Percentiles rank a stretch among this genome's conserved stretches.
Evolutionary conservation across 352 stramenopile species (phyloP).

Genomic region (Globisporangium carolinianum): DNA sequence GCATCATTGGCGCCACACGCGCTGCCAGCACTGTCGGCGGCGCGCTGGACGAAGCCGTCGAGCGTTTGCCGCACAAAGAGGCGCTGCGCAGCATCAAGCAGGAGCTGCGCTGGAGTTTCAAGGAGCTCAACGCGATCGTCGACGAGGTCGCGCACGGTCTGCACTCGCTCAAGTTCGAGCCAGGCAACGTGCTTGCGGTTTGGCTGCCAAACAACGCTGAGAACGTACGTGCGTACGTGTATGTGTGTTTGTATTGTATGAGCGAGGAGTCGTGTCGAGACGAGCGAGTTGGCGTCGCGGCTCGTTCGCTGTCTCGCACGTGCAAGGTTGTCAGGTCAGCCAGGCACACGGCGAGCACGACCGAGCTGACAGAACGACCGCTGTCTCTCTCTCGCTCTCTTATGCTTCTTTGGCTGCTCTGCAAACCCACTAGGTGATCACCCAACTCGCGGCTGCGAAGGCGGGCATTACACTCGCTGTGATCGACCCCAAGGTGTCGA

Average conservation of each 20-base stretch:
- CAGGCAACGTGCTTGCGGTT: slow-evolving; percentile 69
- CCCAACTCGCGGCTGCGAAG: slow-evolving; percentile 80
- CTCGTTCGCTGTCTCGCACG: too few relatives aligned
- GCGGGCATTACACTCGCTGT: slow-evolving; percentile 75
- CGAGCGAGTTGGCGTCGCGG: neutral
- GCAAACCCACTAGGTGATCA: slow-evolving; percentile 33
- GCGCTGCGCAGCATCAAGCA: slow-evolving; percentile 77
- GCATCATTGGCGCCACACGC: slow-evolving; percentile 23
- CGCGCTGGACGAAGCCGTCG: slow-evolving; percentile 65
- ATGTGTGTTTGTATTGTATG: neutral
- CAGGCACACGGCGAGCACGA: too few relatives aligned
- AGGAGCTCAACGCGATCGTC: slow-evolving; percentile 70
- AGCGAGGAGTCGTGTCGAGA: too few relatives aligned
- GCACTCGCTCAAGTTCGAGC: slow-evolving; percentile 60
- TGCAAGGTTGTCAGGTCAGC: too few relatives aligned
- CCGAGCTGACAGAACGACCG: too few relatives aligned
- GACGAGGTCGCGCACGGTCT: slow-evolving; percentile 78
- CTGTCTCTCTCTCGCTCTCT: neutral
- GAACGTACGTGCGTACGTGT: slow-evolving; percentile 29
- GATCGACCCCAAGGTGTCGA: slow-evolving; percentile 69
- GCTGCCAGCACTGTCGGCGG: slow-evolving; percentile 60
- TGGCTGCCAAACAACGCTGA: slow-evolving; percentile 84
- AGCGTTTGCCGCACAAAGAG: slow-evolving; percentile 80
- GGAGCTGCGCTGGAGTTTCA: slow-evolving; percentile 82
- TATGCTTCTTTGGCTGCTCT: too few relatives aligned